phyloP scores from a whole-genome alignment of 1,284 basidiomycete genomes.

The Leucoagaricus sp. region DNA sequence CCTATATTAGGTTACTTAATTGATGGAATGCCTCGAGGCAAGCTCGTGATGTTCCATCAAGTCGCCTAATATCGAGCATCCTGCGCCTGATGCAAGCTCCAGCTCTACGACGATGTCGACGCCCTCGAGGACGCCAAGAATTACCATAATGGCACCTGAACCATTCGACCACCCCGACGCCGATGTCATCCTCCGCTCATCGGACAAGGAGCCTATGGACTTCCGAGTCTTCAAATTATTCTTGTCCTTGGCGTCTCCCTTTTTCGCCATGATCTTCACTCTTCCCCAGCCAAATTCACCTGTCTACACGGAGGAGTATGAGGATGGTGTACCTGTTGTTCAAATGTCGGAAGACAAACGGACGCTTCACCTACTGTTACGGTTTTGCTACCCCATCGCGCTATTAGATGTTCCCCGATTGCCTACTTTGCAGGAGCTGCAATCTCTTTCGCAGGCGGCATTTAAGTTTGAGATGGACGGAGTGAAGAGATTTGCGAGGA shows the following conservation, averaged over 20 bases:
- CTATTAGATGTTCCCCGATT: conserved; percentile 26
- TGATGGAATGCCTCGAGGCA: conserved; percentile 7
- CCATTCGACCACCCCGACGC: conserved; percentile 36
- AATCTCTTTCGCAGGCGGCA: conserved; percentile 32
- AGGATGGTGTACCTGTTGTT: conserved; percentile 29
- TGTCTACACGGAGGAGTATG: conserved; percentile 21
- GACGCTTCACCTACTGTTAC: conserved; percentile 30
- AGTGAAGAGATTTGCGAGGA: conserved; percentile 27
- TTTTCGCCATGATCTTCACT: conserved; percentile 44
- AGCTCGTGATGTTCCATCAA: conserved; percentile 2
- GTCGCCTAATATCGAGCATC: background rate
- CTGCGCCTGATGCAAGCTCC: background rate
- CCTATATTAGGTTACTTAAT: no score
- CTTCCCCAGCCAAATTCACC: conserved; percentile 37
- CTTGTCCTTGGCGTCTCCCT: conserved; percentile 44
- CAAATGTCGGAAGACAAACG: conserved; percentile 36
- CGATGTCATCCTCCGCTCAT: conserved; percentile 47
- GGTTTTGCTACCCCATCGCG: conserved; percentile 36
- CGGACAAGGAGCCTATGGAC: conserved; percentile 42
- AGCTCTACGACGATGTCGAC: conserved; percentile 3
- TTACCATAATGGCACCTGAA: conserved; percentile 22
- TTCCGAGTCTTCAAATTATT: conserved; percentile 46
- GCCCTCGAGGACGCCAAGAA: conserved; percentile 12
- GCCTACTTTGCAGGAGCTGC: conserved; percentile 30
- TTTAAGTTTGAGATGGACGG: conserved; percentile 39